phyloP scores from a whole-genome alignment of 202 grass and related monocot genomes.

The Setaria italica region DNA sequence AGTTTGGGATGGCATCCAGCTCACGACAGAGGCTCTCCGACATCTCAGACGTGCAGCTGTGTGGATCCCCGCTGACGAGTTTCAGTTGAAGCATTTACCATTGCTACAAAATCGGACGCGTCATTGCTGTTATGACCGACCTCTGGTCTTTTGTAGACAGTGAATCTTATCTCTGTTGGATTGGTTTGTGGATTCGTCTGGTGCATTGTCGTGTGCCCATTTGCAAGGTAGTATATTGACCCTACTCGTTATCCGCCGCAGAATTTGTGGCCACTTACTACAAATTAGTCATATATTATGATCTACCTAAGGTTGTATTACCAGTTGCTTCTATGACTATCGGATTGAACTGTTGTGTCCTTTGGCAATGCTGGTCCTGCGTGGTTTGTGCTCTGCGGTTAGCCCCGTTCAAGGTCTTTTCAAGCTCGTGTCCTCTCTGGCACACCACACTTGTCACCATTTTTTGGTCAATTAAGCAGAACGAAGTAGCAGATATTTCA shows the following conservation, averaged over 20 bases:
- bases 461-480: too few relatives aligned
- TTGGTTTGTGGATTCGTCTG: slow-evolving; percentile 25
- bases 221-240: background rate
- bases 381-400: too few relatives aligned
- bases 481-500: too few relatives aligned
- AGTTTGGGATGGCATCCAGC: slow-evolving; percentile 69
- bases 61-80: slow-evolving; percentile 74
- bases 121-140: slow-evolving; percentile 24
- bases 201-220: background rate
- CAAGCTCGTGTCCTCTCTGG: too few relatives aligned
- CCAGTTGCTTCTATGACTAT: background rate
- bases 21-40: slow-evolving; percentile 89
- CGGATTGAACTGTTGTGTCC: background rate
- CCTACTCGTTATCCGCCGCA: background rate
- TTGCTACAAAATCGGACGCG: background rate
- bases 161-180: slow-evolving; percentile 28
- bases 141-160: background rate
- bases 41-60: slow-evolving; percentile 82
- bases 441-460: too few relatives aligned
- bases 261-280: slow-evolving; percentile 38
- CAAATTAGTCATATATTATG: background rate
- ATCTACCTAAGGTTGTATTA: background rate
- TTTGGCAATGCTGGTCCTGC: too few relatives aligned
- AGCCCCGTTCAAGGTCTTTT: too few relatives aligned
- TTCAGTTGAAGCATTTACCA: slow-evolving; percentile 46